A percentile compares a stretch with the other conserved stretches of the same genome.
Conservation (phyloP, 1,139 yeast species). For the Casaregolazyma suthepensis region DNA sequence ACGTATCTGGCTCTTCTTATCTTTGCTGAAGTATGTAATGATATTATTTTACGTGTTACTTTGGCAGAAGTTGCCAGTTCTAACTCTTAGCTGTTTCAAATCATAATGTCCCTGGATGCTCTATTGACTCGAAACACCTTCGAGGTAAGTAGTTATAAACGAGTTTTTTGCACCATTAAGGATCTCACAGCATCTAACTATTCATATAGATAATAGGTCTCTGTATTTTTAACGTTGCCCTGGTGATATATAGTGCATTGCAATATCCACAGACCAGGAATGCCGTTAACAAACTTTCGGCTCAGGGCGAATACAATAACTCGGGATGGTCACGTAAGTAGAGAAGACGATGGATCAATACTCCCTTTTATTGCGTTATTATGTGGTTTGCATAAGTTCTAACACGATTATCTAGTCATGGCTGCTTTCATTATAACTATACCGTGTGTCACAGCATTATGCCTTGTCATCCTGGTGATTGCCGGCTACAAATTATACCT, state of each 20-base stretch:
- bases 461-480: slow-evolving; percentile 34
- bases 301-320: slow-evolving; percentile 33
- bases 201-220: slow-evolving; percentile 34
- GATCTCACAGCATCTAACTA: background rate
- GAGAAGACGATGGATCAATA: background rate
- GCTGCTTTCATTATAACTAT: slow-evolving; percentile 42
- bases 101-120: slow-evolving; percentile 41
- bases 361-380: background rate
- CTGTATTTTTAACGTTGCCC: slow-evolving; percentile 42
- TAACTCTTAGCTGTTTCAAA: slow-evolving; percentile 32
- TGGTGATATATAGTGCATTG: slow-evolving; percentile 47
- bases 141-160: slow-evolving; percentile 24
- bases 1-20: slow-evolving; percentile 41
- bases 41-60: background rate
- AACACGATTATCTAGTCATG: slow-evolving; percentile 15
- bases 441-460: slow-evolving; percentile 41
- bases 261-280: slow-evolving; percentile 42
- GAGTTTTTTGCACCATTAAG: background rate
- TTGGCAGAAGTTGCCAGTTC: background rate
- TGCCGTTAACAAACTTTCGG: slow-evolving; percentile 26
- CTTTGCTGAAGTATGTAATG: slow-evolving; percentile 33
- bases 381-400: background rate
- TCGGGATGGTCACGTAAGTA: slow-evolving; percentile 22
- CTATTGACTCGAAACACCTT: slow-evolving; percentile 40
- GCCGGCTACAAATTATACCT: slow-evolving; percentile 37